Evolutionary conservation across 2,329 filamentous ascomycete species (phyloP), one percentile per base, ranked within the genome.

Genomic region (Colletotrichum truncatum): DNA sequence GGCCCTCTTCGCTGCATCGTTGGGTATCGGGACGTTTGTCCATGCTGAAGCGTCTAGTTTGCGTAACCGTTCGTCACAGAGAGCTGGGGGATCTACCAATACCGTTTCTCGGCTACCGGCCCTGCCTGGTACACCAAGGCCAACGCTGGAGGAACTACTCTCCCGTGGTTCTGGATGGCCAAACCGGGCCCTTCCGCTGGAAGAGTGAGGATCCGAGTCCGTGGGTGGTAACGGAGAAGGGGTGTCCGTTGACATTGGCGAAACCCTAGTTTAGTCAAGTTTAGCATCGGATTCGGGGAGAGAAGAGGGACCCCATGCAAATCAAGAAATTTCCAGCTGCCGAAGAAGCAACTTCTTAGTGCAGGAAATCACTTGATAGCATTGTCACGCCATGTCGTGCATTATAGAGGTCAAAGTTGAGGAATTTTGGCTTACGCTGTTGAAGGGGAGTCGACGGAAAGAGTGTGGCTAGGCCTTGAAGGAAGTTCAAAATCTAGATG

Each of bases 1-100:
- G 4, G 25, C 25, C 16, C 38, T 38, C 4, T 36, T 51, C 6
- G 54, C 54, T 12, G 54, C 30, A 4, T 30, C 28, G 9, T 11
- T 23, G 8, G 45, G 21, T 0, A 64, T 30, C 2, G 46, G 25
- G 2, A 64, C 45, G 10, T 34, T 41, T 11, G 60, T 51, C 60
- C 54, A 64, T 3, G 23, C 45, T 4, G 39, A 11, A 3, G 51
- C 9, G 16, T 64, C 60, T 3, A 57, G 6, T 8, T 64, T 58
- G 1, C 45, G 45, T 8, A 64, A 45, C 6, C 60, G 58, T 21
- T 59, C 54, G 45, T 64, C 54, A 23, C 54, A 64, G 1, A 64
- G 54, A 16, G 45, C 8, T 5, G 26, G 53, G 4, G 25, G 8
- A 4, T 45, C 54, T 4, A 11, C 7, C 3, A 16, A 2, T 2